Evolutionary conservation across 768 basidiomycete genomes (phyloP), one percentile per base, ranked within the genome.

Genomic region (Tulasnella sp.): DNA sequence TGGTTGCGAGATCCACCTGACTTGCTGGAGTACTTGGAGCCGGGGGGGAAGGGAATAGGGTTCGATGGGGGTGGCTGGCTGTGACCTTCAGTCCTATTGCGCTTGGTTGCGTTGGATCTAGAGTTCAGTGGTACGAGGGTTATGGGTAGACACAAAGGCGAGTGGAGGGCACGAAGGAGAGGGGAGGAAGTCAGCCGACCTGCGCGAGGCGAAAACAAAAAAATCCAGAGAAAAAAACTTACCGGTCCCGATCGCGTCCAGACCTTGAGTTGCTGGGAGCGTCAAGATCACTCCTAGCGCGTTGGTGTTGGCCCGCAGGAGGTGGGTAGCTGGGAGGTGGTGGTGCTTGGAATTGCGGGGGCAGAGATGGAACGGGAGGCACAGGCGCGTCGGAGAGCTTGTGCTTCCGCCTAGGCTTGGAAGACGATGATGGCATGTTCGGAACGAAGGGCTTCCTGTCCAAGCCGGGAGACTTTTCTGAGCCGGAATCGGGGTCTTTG

Each of bases 261-360:
- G 50, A 41, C 34, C 60, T 78, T 16, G 28, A 37, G n/a, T 40
- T 34, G 18, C 46, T 46, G 40, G 77, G 77, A 64, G 31, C 77
- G 14, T 42, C 50, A 8, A 42, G 77, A 58, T 58, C 77, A 28
- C 77, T 78, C 54, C 40, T 28, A 41, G 77, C 31, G 74, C 74
- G 74, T 20, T 48, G 46, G 9, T 75, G 74, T 41, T 42, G 20
- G 58, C 44, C 42, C 22, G 50, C 48, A 60, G 77, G 64, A 8
- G 77, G 77, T 42, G 77, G 77, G 64, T 37, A 78, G 24, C 5
- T 22, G 58, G 77, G 77, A 58, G 77, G 77, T 16, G 77, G 77
- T 22, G 77, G 77, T 31, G 77, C 77, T 46, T 72, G 28, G 79
- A 80, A 80, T 48, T 80, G 79, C 28, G 72, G 41, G 24, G 79